phyloP scores from a whole-genome alignment of 345 rosid species.

The Xanthoceras sorbifolium region DNA sequence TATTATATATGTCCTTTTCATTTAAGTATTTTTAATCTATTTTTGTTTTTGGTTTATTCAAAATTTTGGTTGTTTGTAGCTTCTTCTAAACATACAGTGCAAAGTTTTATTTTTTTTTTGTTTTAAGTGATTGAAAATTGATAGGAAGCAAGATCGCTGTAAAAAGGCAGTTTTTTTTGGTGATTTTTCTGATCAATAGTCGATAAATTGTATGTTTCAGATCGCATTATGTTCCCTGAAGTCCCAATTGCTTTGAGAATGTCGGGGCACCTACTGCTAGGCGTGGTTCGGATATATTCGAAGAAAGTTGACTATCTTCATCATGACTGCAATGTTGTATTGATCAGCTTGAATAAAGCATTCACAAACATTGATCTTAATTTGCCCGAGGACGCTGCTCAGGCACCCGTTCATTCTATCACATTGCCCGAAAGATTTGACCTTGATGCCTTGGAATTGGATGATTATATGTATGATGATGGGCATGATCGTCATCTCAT shows the following conservation, averaged over 20 bases:
- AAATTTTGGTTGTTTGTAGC: not conserved
- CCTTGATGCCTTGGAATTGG: conserved; percentile 67
- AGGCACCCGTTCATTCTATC: conserved; percentile 64
- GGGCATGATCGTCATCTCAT: conserved; percentile 59
- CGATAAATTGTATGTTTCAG: conserved; percentile 31
- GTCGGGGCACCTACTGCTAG: conserved; percentile 85
- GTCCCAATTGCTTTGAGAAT: conserved; percentile 82
- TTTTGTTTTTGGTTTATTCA: not conserved
- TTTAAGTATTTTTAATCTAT: no score
- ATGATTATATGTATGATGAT: conserved; percentile 35
- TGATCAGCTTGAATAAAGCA: conserved; percentile 58
- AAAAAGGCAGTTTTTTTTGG: not conserved
- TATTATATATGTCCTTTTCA: no score
- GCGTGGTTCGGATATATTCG: conserved; percentile 84
- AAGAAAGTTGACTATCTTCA: conserved; percentile 85
- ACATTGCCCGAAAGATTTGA: conserved; percentile 68
- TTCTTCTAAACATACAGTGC: not conserved
- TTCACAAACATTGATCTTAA: conserved; percentile 51
- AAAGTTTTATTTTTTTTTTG: not conserved
- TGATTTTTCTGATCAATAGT: not conserved
- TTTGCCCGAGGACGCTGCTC: conserved; percentile 69
- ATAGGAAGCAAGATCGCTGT: not conserved
- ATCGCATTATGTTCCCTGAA: conserved; percentile 65
- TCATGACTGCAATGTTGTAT: conserved; percentile 57
- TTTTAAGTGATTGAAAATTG: not conserved